These are phyloP conservation scores for Linum tenue DNA, from an alignment of 345 rosid species.

Conservation along the genomic window DNA sequence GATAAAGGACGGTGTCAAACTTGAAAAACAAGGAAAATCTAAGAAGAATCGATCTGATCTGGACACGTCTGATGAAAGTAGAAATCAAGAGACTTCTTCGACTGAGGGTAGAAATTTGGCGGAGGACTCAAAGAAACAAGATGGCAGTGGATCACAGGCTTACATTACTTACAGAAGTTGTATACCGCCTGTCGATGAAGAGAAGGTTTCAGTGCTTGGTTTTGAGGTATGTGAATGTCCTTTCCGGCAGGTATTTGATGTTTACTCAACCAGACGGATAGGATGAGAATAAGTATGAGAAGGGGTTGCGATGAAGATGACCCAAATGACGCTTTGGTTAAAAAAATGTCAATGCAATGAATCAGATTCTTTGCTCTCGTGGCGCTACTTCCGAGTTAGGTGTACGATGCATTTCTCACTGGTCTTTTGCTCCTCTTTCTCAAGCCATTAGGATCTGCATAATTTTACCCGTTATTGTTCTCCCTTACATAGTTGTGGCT, in stretches of 20 bases:
- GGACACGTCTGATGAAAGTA: slow-evolving; percentile 20
- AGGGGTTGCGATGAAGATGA: no score
- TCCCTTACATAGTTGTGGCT: no score
- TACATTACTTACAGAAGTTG: slow-evolving; percentile 86
- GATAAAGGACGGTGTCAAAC: slow-evolving; percentile 19
- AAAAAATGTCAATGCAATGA: no score
- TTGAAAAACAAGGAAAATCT: slow-evolving; percentile 25
- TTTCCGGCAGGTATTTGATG: not conserved
- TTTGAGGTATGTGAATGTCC: slow-evolving; percentile 56
- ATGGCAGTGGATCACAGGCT: slow-evolving; percentile 29
- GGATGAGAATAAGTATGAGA: no score
- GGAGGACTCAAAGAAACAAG: slow-evolving; percentile 31
- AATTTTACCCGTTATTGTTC: no score
- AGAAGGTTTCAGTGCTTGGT: slow-evolving; percentile 66
- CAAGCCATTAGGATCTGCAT: no score
- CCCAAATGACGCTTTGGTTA: no score
- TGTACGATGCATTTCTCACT: no score
- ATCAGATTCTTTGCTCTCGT: no score
- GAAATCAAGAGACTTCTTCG: slow-evolving; percentile 18
- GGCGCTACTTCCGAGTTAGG: no score
- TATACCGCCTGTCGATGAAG: slow-evolving; percentile 54
- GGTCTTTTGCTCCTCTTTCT: no score
- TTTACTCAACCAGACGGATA: no score
- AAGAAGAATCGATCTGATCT: slow-evolving; percentile 26
- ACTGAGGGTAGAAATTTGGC: slow-evolving; percentile 33